These are phyloP conservation scores for Pseudopyrenochaeta lycopersici DNA, from an alignment of 2,329 filamentous ascomycete genomes.

Conservation along the genomic window DNA sequence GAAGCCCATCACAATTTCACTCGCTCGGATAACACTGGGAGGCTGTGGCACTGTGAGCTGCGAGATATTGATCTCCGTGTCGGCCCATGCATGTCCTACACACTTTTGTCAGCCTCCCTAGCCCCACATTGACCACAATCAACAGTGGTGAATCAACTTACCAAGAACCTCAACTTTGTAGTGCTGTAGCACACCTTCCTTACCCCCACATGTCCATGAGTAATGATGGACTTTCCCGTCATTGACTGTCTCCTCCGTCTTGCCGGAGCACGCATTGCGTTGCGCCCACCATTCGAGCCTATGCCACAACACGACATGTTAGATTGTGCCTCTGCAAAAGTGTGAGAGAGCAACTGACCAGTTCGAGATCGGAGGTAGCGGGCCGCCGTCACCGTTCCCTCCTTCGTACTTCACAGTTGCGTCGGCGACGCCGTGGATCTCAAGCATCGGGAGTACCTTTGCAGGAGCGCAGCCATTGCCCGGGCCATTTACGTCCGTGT, in stretches of 20 bases:
- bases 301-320: not conserved
- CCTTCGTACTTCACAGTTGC: constrained; percentile 58
- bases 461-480: constrained; percentile 52
- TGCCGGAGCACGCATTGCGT: constrained; percentile 49
- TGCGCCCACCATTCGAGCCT: constrained; percentile 53
- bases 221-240: constrained; percentile 55
- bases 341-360: constrained; percentile 47
- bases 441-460: constrained; percentile 55
- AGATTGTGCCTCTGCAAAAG: not conserved
- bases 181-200: constrained; percentile 52
- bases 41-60: constrained; percentile 52
- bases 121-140: not conserved
- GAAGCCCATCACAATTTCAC: constrained; percentile 56
- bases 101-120: not conserved
- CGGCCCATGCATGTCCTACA: constrained; percentile 57
- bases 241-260: constrained; percentile 45
- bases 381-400: constrained; percentile 53
- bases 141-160: constrained; percentile 25
- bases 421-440: constrained; percentile 62
- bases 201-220: constrained; percentile 53
- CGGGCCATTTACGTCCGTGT: constrained; percentile 53
- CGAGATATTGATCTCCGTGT: constrained; percentile 56
- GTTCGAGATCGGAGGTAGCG: constrained; percentile 55
- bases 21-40: constrained; percentile 56
- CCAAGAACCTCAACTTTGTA: constrained; percentile 57